These are phyloP conservation scores for Chamaecrista fasciculata DNA, from an alignment of 306 rosid species.

Conservation along the genomic window DNA sequence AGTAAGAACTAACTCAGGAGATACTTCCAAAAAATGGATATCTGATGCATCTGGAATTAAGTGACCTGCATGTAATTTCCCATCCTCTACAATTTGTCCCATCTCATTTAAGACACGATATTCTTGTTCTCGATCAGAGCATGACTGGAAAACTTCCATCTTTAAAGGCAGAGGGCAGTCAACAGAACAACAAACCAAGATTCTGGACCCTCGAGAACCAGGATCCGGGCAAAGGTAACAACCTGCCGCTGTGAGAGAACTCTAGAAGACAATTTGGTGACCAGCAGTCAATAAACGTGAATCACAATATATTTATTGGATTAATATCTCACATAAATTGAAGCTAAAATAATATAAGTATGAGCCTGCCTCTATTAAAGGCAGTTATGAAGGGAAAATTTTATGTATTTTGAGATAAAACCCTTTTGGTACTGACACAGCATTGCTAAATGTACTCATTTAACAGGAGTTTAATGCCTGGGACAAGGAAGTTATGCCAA, in stretches of 20 bases:
- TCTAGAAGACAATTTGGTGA: conserved; percentile 44
- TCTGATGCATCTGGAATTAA: conserved; percentile 52
- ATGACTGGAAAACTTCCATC: conserved; percentile 38
- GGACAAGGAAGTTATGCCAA: background rate
- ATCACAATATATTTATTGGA: background rate
- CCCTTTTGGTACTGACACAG: background rate
- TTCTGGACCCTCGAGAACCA: conserved; percentile 72
- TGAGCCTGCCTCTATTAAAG: background rate
- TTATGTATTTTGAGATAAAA: conserved; percentile 2
- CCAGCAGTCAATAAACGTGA: background rate
- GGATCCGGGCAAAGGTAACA: conserved; percentile 96
- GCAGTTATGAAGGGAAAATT: background rate
- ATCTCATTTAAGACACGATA: conserved; percentile 36
- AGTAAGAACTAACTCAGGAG: conserved; percentile 52
- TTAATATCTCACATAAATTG: background rate
- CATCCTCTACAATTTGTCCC: conserved; percentile 47
- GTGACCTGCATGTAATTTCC: conserved; percentile 44
- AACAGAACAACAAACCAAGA: conserved; percentile 69
- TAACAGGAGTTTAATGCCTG: background rate
- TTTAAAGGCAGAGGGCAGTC: conserved; percentile 59
- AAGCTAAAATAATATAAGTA: conserved; percentile 6
- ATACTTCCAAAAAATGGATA: conserved; percentile 65
- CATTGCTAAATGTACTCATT: background rate
- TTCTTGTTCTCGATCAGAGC: conserved; percentile 32
- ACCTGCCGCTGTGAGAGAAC: conserved; percentile 81